Conservation (phyloP, 2,329 filamentous ascomycete genomes). For the Aspergillus arachidicola region DNA sequence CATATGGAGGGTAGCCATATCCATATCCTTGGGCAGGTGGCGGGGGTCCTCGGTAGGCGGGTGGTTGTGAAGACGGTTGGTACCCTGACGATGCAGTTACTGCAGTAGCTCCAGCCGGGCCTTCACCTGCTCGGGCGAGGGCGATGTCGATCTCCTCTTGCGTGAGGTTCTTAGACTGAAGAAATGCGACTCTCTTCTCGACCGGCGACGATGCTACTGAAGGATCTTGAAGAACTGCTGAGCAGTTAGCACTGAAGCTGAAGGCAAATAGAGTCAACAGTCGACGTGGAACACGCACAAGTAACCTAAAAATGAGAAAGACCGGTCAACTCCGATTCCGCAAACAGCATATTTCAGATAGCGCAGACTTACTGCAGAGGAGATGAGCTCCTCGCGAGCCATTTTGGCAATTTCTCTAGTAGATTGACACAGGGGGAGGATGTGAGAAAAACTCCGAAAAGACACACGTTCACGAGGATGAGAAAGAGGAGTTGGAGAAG, state of each 20-base stretch:
- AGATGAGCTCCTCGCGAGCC: conserved; percentile 90
- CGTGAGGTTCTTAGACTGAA: conserved; percentile 95
- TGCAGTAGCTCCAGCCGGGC: conserved; percentile 49
- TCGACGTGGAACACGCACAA: conserved; percentile 45
- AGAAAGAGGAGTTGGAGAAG: conserved; percentile 19
- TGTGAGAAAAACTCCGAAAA: conserved; percentile 10
- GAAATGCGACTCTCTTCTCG: conserved; percentile 88
- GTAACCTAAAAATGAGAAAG: conserved; percentile 45
- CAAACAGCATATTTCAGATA: conserved; percentile 31
- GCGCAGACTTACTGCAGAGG: conserved; percentile 68
- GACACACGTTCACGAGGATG: conserved; percentile 11
- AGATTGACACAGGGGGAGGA: conserved; percentile 5
- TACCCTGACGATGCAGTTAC: conserved; percentile 53
- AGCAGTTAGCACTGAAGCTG: conserved; percentile 1
- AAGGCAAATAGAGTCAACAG: conserved; percentile 4
- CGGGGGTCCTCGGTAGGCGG: conserved; percentile 44
- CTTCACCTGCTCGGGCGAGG: conserved; percentile 72
- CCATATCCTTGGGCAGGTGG: conserved; percentile 48
- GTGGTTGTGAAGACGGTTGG: conserved; percentile 43
- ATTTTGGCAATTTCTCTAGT: conserved; percentile 56
- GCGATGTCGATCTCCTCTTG: conserved; percentile 91
- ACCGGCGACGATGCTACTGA: conserved; percentile 86
- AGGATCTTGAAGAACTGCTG: conserved; percentile 85
- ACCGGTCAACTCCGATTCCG: conserved; percentile 28
- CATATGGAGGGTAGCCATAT: conserved; percentile 55